Evolutionary conservation across 192 early-diverging fungal species (phyloP).

Genomic region (Physocladia obscura): DNA sequence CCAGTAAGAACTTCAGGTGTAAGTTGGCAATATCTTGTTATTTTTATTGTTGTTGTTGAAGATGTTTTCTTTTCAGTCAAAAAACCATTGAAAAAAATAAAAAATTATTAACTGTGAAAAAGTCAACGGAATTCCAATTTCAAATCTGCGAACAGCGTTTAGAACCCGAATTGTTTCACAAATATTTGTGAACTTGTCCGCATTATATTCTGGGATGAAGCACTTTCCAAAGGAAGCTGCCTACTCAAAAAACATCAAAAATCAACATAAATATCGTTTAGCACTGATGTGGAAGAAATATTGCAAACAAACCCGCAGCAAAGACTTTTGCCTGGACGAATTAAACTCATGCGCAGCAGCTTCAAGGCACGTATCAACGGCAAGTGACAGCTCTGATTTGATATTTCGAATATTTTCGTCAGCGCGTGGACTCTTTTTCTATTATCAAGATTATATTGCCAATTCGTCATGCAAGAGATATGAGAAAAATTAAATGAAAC

Average conservation of each 20-base stretch:
- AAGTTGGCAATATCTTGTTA: slow-evolving; percentile 62
- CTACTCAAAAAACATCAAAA: slow-evolving; percentile 36
- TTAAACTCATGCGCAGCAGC: slow-evolving; percentile 88
- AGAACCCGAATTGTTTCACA: slow-evolving; percentile 81
- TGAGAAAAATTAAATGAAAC: slow-evolving; percentile 32
- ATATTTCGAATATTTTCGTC: slow-evolving; percentile 95
- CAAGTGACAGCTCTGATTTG: slow-evolving; percentile 71
- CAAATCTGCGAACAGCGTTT: slow-evolving; percentile 81
- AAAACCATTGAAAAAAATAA: too few species aligned
- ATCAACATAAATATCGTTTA: too few species aligned
- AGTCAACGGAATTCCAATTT: slow-evolving; percentile 88
- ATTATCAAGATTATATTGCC: background rate
- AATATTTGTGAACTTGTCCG: slow-evolving; percentile 85
- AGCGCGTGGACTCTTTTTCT: slow-evolving; percentile 76
- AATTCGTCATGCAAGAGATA: background rate
- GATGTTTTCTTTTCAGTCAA: too few species aligned
- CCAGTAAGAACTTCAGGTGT: slow-evolving; percentile 81
- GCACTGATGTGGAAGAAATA: too few species aligned
- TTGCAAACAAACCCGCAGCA: slow-evolving; percentile 64
- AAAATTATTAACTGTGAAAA: slow-evolving; percentile 69
- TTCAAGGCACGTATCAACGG: slow-evolving; percentile 88
- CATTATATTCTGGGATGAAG: slow-evolving; percentile 83
- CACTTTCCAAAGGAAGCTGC: slow-evolving; percentile 92
- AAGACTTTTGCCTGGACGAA: slow-evolving; percentile 71
- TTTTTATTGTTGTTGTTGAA: slow-evolving; percentile 1